These are phyloP conservation scores for Agastache rugosa DNA, from an alignment of 257 asterid species.

Conservation along the genomic window DNA sequence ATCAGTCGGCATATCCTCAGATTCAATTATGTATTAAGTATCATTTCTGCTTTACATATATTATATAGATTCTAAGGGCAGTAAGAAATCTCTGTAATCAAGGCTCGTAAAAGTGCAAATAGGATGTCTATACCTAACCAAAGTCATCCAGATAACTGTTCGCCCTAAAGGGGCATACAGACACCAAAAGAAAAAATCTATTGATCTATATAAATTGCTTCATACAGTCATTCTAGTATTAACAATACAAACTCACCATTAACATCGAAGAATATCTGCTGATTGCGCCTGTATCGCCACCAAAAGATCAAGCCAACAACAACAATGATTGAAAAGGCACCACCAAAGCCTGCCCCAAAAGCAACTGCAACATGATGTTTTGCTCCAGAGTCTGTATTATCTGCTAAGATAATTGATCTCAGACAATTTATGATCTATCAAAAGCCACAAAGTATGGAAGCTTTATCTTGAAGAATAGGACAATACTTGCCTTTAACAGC, in stretches of 20 bases:
- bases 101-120: neutral
- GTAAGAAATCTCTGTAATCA: neutral
- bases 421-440: constrained; percentile 1
- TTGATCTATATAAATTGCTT: neutral
- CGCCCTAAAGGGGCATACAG: neutral
- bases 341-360: constrained; percentile 72
- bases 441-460: neutral
- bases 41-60: neutral
- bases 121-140: neutral
- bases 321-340: constrained; percentile 52
- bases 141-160: neutral
- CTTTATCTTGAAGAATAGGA: neutral
- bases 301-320: constrained; percentile 64
- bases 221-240: neutral
- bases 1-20: too few relatives aligned
- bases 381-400: constrained; percentile 53
- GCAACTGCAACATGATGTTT: constrained; percentile 71
- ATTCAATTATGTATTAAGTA: neutral
- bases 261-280: constrained; percentile 94
- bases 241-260: constrained; percentile 59
- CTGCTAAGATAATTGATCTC: constrained; percentile 46
- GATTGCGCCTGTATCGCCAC: constrained; percentile 82
- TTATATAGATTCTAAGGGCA: neutral
- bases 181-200: constrained; percentile 2
- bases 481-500: constrained; percentile 54